These are phyloP conservation scores for Chrysoporthe cubensis DNA, from an alignment of 2,329 filamentous ascomycete species.

Conservation along the genomic window DNA sequence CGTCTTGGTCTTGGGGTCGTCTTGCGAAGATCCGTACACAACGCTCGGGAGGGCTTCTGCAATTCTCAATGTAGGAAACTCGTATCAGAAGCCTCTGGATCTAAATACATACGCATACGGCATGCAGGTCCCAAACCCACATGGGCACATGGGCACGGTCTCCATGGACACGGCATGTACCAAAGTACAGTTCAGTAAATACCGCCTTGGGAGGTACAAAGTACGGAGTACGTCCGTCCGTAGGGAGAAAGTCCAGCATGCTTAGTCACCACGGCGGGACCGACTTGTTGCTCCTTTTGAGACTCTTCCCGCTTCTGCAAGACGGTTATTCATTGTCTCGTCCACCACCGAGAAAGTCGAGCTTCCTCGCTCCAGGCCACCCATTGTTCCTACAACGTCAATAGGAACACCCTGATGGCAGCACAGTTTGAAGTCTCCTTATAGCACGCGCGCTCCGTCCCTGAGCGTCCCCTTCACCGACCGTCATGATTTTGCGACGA, in stretches of 20 bases:
- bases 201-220: not conserved
- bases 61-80: not conserved
- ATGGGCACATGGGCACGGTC: not conserved
- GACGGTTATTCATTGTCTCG: not conserved
- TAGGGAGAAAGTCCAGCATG: not conserved
- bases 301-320: constrained; percentile 1
- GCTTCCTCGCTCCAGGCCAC: not conserved
- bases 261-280: not conserved
- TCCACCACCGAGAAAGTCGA: not conserved
- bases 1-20: not conserved
- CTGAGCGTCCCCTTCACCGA: constrained; percentile 13
- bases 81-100: not conserved
- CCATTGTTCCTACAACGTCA: not conserved
- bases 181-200: not conserved
- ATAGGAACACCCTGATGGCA: constrained; percentile 9
- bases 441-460: constrained; percentile 13
- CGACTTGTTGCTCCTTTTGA: not conserved
- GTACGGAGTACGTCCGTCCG: not conserved
- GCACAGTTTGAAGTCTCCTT: not conserved
- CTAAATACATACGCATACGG: not conserved
- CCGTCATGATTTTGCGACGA: constrained; percentile 22
- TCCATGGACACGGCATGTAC: not conserved
- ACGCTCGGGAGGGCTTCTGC: not conserved
- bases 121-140: not conserved
- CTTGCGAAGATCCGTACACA: not conserved